These are phyloP conservation scores for Yarrowia bubula DNA, from an alignment of 805 yeast species.

Conservation along the genomic window DNA sequence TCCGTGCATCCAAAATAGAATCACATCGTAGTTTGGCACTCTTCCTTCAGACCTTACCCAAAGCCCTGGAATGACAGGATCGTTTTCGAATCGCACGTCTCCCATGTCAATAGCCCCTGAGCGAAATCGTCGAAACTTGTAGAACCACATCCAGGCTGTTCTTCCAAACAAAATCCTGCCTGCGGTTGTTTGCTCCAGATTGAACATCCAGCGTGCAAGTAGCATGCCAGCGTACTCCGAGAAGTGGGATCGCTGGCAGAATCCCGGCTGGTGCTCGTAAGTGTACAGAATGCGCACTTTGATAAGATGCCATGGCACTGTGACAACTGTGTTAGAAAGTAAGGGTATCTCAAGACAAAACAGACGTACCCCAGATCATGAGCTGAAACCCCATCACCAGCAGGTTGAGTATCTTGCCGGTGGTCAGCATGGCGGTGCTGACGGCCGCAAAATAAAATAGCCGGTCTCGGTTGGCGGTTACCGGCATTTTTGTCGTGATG, in stretches of 20 bases:
- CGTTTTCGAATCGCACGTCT: conserved; percentile 34
- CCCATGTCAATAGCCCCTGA: conserved; percentile 38
- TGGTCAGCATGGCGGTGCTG: background rate
- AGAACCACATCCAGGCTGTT: conserved; percentile 32
- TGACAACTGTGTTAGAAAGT: conserved; percentile 7
- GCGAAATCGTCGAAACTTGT: conserved; percentile 34
- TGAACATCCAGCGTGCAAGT: conserved; percentile 17
- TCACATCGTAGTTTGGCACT: conserved; percentile 40
- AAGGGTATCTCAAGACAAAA: background rate
- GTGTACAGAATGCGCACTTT: conserved; percentile 24
- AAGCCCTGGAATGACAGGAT: conserved; percentile 37
- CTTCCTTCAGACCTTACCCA: conserved; percentile 41
- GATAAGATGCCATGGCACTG: conserved; percentile 15
- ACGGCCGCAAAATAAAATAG: conserved; percentile 17
- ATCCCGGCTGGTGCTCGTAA: conserved; percentile 12
- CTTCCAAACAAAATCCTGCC: conserved; percentile 34
- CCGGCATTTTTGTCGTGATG: conserved; percentile 8
- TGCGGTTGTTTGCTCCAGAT: conserved; percentile 30
- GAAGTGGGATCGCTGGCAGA: conserved; percentile 14
- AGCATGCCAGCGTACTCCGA: conserved; percentile 15
- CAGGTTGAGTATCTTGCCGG: conserved; percentile 8
- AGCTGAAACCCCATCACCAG: conserved; percentile 10
- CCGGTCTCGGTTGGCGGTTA: conserved; percentile 19
- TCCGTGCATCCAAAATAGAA: conserved; percentile 49
- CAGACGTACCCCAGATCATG: background rate